phyloP scores from a whole-genome alignment of 2,329 filamentous ascomycete species.

The Fusarium mundagurra region DNA sequence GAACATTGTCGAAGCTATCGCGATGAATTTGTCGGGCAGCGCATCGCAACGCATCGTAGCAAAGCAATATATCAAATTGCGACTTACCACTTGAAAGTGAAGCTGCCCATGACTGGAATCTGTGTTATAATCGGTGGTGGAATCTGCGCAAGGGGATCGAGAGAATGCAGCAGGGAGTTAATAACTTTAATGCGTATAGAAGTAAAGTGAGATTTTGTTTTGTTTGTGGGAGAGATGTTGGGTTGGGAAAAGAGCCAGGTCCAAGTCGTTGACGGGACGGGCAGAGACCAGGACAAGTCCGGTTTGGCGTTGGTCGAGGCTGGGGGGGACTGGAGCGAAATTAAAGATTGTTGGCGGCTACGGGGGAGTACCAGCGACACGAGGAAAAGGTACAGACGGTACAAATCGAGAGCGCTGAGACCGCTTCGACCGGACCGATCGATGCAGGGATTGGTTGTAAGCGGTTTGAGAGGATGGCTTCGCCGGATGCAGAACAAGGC shows the following conservation, averaged over 20 bases:
- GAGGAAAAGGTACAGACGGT: conserved; percentile 28
- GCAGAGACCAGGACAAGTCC: conserved; percentile 34
- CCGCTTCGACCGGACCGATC: conserved; percentile 28
- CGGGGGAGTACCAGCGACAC: conserved; percentile 27
- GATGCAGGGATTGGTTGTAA: conserved; percentile 32
- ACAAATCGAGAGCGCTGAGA: conserved; percentile 26
- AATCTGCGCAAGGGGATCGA: conserved; percentile 20
- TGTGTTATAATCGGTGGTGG: conserved; percentile 24
- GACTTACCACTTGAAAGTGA: conserved; percentile 76
- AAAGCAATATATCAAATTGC: conserved; percentile 2
- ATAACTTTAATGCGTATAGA: conserved; percentile 29
- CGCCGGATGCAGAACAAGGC: conserved; percentile 32
- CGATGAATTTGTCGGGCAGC: conserved; percentile 18
- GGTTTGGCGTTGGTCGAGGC: conserved; percentile 40
- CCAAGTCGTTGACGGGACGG: conserved; percentile 28
- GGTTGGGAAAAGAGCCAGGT: conserved; percentile 36
- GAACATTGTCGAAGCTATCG: neutral
- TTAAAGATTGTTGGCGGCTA: conserved; percentile 42
- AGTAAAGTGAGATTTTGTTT: conserved; percentile 31
- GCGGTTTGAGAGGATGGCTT: conserved; percentile 31
- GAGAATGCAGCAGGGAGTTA: conserved; percentile 19
- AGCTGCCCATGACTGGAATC: conserved; percentile 67
- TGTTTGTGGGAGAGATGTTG: conserved; percentile 37
- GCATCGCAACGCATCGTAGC: conserved; percentile 3
- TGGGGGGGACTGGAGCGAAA: conserved; percentile 40